A percentile compares a stretch with the other conserved stretches of the same genome.
Conservation (phyloP, 1,139 yeast species). For the Scheffersomyces quercinus region DNA sequence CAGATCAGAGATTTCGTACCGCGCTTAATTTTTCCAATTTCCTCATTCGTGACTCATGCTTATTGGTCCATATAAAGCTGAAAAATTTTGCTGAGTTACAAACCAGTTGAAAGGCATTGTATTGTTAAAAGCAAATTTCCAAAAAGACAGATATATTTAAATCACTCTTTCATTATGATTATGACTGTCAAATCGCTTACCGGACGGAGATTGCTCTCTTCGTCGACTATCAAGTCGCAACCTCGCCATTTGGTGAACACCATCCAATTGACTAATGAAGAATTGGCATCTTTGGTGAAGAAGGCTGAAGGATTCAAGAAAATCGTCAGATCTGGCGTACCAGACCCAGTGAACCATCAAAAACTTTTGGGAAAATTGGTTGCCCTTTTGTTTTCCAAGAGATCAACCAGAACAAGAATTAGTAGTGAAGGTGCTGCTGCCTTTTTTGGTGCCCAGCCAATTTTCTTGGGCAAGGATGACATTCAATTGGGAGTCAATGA, state of each 20-base stretch:
- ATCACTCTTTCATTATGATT: not conserved
- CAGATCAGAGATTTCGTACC: constrained; percentile 18
- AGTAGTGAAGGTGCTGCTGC: constrained; percentile 94
- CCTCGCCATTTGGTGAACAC: constrained; percentile 80
- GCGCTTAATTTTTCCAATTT: constrained; percentile 19
- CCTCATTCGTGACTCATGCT: constrained; percentile 18
- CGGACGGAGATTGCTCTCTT: constrained; percentile 7
- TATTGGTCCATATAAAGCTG: not conserved
- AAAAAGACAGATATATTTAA: too few relatives aligned
- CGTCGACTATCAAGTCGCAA: constrained; percentile 13
- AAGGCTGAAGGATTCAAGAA: constrained; percentile 66
- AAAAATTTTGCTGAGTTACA: not conserved
- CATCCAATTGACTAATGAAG: constrained; percentile 69
- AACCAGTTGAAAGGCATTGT: not conserved
- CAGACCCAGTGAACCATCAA: constrained; percentile 46
- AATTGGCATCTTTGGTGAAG: constrained; percentile 64
- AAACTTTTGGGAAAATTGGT: constrained; percentile 78
- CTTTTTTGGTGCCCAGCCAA: constrained; percentile 92
- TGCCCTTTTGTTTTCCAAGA: constrained; percentile 80
- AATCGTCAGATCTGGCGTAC: constrained; percentile 52
- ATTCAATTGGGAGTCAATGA: constrained; percentile 96
- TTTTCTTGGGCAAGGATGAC: constrained; percentile 95
- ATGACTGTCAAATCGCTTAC: constrained; percentile 8
- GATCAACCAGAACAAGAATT: constrained; percentile 93
- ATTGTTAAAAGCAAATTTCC: too few relatives aligned